Evolutionary conservation across 371 early-diverging fungal species (phyloP).

Genomic region (Phascolomyces articulosus): DNA sequence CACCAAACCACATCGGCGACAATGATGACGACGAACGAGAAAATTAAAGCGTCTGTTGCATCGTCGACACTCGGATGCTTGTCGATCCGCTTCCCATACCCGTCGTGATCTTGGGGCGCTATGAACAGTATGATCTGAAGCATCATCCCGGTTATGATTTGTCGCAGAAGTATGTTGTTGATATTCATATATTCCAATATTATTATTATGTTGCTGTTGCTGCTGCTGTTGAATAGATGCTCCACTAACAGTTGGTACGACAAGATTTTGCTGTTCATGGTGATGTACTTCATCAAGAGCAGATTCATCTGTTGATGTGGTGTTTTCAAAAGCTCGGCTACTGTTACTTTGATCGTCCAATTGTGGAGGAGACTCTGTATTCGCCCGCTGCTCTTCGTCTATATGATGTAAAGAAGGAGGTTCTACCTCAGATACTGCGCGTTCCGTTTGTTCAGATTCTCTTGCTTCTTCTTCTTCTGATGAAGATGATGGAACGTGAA

Average conservation of each 20-base stretch:
- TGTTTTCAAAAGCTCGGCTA: background rate
- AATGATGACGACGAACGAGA: constrained; percentile 77
- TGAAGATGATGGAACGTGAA: too few species aligned
- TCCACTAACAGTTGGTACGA: background rate
- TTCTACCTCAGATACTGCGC: background rate
- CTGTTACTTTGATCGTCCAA: background rate
- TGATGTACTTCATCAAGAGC: background rate
- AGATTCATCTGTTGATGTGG: background rate
- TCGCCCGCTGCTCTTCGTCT: background rate
- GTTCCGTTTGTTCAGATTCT: background rate
- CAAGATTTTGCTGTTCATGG: background rate
- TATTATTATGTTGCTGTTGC: too few species aligned
- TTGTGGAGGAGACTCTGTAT: background rate
- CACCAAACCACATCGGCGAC: constrained; percentile 76
- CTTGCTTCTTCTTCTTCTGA: background rate
- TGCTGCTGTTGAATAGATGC: background rate
- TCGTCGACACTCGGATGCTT: constrained; percentile 65
- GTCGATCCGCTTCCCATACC: constrained; percentile 75
- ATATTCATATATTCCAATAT: background rate
- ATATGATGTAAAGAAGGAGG: too few species aligned
- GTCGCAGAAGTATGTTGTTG: background rate
- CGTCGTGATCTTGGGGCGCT: constrained; percentile 14
- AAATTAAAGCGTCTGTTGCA: constrained; percentile 70
- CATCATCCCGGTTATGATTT: constrained; percentile 11
- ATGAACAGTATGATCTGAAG: constrained; percentile 23